These are phyloP conservation scores for Saccharum hybrid DNA, from an alignment of 202 grass and related monocot genomes.

Conservation along the genomic window DNA sequence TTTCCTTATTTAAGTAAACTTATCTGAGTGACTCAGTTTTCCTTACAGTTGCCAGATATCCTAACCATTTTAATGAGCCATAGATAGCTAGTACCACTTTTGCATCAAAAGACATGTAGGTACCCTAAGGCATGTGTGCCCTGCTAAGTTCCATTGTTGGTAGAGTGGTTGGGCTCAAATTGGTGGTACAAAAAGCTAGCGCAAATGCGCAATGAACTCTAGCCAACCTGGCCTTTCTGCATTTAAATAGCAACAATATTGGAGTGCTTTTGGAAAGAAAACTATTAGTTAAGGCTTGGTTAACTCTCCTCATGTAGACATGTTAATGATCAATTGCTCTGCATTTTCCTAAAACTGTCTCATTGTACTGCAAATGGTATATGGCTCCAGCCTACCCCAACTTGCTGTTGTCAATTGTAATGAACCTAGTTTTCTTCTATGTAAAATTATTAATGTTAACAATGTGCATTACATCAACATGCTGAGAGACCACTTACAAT, in stretches of 20 bases:
- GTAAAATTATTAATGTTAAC: neutral
- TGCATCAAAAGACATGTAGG: neutral
- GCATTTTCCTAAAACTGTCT: neutral
- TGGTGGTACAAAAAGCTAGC: conserved; percentile 8
- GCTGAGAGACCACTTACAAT: neutral
- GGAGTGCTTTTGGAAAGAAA: neutral
- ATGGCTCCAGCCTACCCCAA: neutral
- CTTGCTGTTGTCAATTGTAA: neutral
- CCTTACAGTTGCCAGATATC: neutral
- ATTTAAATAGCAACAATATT: neutral
- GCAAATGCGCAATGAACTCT: conserved; percentile 9
- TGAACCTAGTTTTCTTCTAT: neutral
- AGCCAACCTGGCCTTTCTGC: neutral
- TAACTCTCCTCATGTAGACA: neutral
- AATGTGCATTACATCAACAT: neutral
- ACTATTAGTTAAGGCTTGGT: neutral
- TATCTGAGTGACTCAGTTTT: neutral
- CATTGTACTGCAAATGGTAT: neutral
- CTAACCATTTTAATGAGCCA: neutral
- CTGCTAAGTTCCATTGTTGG: neutral
- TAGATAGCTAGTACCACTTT: conserved; percentile 7
- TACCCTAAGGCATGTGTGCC: neutral
- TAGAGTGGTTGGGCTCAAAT: conserved; percentile 35
- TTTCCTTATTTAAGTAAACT: neutral
- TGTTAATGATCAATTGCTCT: neutral